Evolutionary conservation across 2,329 filamentous ascomycete genomes (phyloP), one percentile per base, ranked within the genome.

Genomic region (Cladorrhinum sp.): DNA sequence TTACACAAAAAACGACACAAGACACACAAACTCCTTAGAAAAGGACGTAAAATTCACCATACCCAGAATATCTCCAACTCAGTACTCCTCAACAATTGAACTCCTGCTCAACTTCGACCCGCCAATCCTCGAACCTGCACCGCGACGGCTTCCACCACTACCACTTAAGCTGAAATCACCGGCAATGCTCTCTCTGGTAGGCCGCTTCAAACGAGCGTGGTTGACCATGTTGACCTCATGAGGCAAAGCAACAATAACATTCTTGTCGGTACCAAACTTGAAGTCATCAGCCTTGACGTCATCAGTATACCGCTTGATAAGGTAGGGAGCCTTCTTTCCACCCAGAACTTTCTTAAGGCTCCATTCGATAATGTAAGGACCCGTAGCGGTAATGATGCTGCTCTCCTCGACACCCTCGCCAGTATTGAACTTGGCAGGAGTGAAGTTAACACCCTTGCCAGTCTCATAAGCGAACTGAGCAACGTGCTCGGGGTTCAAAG

Each of bases 161-260:
- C 64, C 75, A 77, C 29, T 66, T 54, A 59, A 57, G 55, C 75
- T 72, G 50, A 81, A 75, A 67, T 87, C 75, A 36, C 85, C 81
- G 16, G 91, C 90, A 73, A 99, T 98, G 74, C 92, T 97, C 79
- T 99, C 92, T 38, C 95, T 81, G 0, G 95, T 98, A 1, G 93
- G 92, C 70, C 88, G 88, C 80, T 91, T 91, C 71, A 99, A 84
- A 60, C 86, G 88, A 68, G 89, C 85, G 75, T 93, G 93, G 50
- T 88, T 89, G 12, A 99, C 91, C 93, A 98, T 98, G 75, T 97
- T 96, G 67, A 99, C 95, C 74, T 98, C 93, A 72, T 99, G 96
- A 1, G 95, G 93, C 65, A 99, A 79, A 0, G 95, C 95, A 36
- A 99, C 93, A 70, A 99, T 96, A 69, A 99, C 92, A 70, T 97